Evolutionary conservation across 805 yeast genomes (phyloP), one percentile per base, ranked within the genome.

Genomic region (Wickerhamiella vanderwaltii): DNA sequence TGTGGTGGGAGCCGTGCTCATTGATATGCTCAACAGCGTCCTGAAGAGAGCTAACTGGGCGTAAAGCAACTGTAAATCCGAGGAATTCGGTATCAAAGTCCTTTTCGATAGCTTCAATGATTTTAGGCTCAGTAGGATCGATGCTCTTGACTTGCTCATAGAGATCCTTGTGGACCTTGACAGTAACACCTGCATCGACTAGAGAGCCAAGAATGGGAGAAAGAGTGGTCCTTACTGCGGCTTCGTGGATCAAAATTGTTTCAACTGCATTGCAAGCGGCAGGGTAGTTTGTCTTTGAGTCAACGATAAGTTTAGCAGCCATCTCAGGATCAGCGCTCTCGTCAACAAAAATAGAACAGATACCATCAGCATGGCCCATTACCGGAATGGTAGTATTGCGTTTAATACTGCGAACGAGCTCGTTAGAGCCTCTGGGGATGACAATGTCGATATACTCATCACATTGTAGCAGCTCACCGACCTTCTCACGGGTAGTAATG

Each of bases 251-350:
- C 43, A 91, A 68, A 23, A 91, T 61, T 25, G 91, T 84, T 61
- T 91, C 99, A 43, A 75, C 88, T 6, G 98, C 96, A 59, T 91
- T 91, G 62, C 99, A 91, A n/a, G 95, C 99, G 9, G 98, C 98
- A 37, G 97, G 96, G 58, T 91, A 91, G 60, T 86, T 87, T 0
- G 95, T 85, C 62, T 91, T 91, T 4, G 95, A 72, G 61, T 91
- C 99, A 20, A 84, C 72, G 4, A 76, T 68, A 23, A 91, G 74
- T 43, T 74, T 73, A 25, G 71, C 67, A 0, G 96, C 94, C 73
- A 83, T 86, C 11, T 60, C 72, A 9, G 82, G 47, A 53, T 86
- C 88, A 5, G 91, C 91, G 39, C 72, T 75, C 43, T 71, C 72
- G 58, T 87, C 94, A 19, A 88, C 68, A 54, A 75, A 91, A 6